These are phyloP conservation scores for Botryosphaeria dothidea DNA, from an alignment of 2,329 filamentous ascomycete species.

Conservation along the genomic window DNA sequence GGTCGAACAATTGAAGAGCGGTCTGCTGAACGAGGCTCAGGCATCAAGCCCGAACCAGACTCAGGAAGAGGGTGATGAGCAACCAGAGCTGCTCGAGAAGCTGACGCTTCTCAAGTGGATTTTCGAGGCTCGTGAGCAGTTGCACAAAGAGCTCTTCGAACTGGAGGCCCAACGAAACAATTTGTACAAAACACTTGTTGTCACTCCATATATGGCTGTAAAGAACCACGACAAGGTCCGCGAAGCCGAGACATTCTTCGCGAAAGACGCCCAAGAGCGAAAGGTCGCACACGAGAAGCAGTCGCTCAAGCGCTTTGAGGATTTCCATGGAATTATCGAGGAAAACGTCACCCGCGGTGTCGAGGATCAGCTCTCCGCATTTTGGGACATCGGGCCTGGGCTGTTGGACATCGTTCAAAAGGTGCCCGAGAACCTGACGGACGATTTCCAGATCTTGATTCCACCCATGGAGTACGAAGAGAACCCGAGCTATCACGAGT, in stretches of 20 bases:
- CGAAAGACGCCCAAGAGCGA: slow-evolving; percentile 72
- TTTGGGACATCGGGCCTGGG: slow-evolving; percentile 95
- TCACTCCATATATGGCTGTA: slow-evolving; percentile 74
- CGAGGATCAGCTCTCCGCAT: slow-evolving; percentile 87
- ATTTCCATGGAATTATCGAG: slow-evolving; percentile 78
- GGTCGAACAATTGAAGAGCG: slow-evolving; percentile 73
- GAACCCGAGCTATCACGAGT: slow-evolving; percentile 76
- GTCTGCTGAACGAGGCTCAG: slow-evolving; percentile 72
- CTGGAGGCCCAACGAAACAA: slow-evolving; percentile 82
- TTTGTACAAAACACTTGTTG: slow-evolving; percentile 80
- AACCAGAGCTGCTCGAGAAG: slow-evolving; percentile 91
- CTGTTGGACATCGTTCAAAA: slow-evolving; percentile 77
- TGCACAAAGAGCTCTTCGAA: slow-evolving; percentile 84
- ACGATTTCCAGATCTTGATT: slow-evolving; percentile 71
- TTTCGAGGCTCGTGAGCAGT: slow-evolving; percentile 86
- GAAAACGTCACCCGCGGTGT: slow-evolving; percentile 84
- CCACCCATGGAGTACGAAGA: slow-evolving; percentile 78
- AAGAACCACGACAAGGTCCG: slow-evolving; percentile 77
- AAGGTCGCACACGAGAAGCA: slow-evolving; percentile 71
- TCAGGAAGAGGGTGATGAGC: slow-evolving; percentile 93
- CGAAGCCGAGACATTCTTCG: slow-evolving; percentile 80
- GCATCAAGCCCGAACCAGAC: slow-evolving; percentile 74
- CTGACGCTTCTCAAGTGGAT: slow-evolving; percentile 95
- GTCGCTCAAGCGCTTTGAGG: slow-evolving; percentile 69
- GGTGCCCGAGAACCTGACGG: slow-evolving; percentile 61